Evolutionary conservation across 1,284 basidiomycete genomes (phyloP), one percentile per base, ranked within the genome.

Genomic region (Heterobasidion irregulare): DNA sequence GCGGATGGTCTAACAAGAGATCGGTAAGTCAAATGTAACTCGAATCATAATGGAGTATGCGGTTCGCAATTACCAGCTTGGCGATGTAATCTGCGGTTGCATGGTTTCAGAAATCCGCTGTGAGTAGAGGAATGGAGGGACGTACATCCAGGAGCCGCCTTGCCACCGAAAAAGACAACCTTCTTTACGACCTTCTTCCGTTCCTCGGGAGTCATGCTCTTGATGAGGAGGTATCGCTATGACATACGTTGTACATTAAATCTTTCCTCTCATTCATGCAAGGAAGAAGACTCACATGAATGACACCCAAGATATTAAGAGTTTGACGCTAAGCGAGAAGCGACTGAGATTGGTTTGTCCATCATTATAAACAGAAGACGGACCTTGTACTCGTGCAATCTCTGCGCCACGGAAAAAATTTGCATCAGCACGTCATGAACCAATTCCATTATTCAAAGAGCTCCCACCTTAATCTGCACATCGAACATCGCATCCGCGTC

Each of bases 141-240:
- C 84, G 65, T 65, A 88, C 86, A 92, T 56, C 80, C 89, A 47
- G 89, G 89, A 1, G 89, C 89, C 57, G 89, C 89, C 69, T 92
- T 93, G 60, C 93, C 94, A 26, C 90, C 93, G 61, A 97, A 96
- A 76, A 97, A 89, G 10, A 91, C 84, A 15, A 91, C 89, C 54
- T 88, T 83, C 12, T 86, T 86, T 63, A 82, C 83, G 60, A 86
- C 80, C 67, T 89, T 89, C 75, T 89, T 89, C 64, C 89, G 81
- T 67, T 95, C 83, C 46, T 73, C 84, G 0, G 88, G 80, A 0
- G 77, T 77, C 80, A 94, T 83, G 47, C 74, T 77, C 75, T 96
- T 96, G 68, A 96, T 70, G 26, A 72, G 74, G 55, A 95, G 73
- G 72, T 97, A 97, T 56, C 93, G 80, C 84, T 89, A 61, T 6